These are phyloP conservation scores for Nissolia schottii DNA, from an alignment of 306 rosid genomes.

Conservation along the genomic window DNA sequence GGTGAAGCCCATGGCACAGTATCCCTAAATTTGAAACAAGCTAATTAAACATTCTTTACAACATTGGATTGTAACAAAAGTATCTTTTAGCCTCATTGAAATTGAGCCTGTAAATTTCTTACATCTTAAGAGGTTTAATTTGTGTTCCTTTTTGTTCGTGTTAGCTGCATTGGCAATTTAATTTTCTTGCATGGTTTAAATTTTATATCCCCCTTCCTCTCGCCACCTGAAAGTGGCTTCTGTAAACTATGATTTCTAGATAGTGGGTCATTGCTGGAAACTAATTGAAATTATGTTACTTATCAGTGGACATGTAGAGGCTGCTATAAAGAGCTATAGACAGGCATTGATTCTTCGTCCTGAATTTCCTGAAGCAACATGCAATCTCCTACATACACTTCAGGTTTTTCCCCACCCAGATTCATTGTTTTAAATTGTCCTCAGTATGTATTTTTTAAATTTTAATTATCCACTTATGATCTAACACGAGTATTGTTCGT, in stretches of 20 bases:
- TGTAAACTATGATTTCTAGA: not conserved
- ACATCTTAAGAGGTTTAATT: not conserved
- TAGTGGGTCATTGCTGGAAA: not conserved
- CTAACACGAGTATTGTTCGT: not conserved
- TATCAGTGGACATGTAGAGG: slow-evolving; percentile 91
- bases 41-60: not conserved
- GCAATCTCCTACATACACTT: slow-evolving; percentile 94
- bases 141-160: not conserved
- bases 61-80: not conserved
- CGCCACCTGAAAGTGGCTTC: not conserved
- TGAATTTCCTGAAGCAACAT: slow-evolving; percentile 97
- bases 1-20: not conserved
- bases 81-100: not conserved
- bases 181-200: not conserved
- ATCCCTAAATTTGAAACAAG: not conserved
- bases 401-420: slow-evolving; percentile 66
- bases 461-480: not conserved
- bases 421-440: not conserved
- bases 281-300: not conserved
- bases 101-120: not conserved
- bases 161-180: not conserved
- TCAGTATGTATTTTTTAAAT: not conserved
- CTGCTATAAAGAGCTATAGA: slow-evolving; percentile 80
- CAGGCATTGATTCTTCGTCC: slow-evolving; percentile 81
- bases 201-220: not conserved